These are phyloP conservation scores for Phytophthora boehmeriae DNA, from an alignment of 352 stramenopile species.

Conservation along the genomic window DNA sequence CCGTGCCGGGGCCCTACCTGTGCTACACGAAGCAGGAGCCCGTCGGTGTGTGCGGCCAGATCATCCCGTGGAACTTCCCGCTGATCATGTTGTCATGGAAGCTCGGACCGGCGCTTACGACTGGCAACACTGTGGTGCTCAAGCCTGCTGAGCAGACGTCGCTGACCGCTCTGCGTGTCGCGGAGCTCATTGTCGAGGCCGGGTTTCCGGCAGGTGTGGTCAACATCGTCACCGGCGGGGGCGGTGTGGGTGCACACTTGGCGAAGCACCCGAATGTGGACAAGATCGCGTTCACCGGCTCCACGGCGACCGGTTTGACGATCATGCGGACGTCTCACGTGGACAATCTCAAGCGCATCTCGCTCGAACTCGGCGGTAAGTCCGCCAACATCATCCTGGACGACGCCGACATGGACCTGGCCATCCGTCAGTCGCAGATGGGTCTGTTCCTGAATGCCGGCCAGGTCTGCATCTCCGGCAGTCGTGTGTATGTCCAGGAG, in stretches of 20 bases:
- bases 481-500: slow-evolving; percentile 88
- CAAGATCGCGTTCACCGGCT: slow-evolving; percentile 85
- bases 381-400: slow-evolving; percentile 72
- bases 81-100: slow-evolving; percentile 96
- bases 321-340: slow-evolving; percentile 60
- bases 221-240: slow-evolving; percentile 74
- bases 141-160: slow-evolving; percentile 96
- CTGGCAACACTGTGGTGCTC: slow-evolving; percentile 93
- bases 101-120: slow-evolving; percentile 84
- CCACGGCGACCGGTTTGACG: slow-evolving; percentile 51
- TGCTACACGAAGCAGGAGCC: slow-evolving; percentile 81
- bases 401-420: slow-evolving; percentile 65
- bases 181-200: slow-evolving; percentile 77
- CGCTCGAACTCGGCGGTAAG: slow-evolving; percentile 80
- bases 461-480: slow-evolving; percentile 86
- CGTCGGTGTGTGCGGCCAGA: slow-evolving; percentile 91
- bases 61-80: slow-evolving; percentile 98
- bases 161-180: slow-evolving; percentile 90
- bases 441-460: slow-evolving; percentile 87
- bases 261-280: slow-evolving; percentile 59
- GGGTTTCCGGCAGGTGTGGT: slow-evolving; percentile 78
- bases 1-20: slow-evolving; percentile 55
- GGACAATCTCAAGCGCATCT: slow-evolving; percentile 77
- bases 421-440: slow-evolving; percentile 46
- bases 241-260: slow-evolving; percentile 45